These are phyloP conservation scores for Mucor sp. DNA, from an alignment of 371 early-diverging fungal species.

Conservation along the genomic window DNA sequence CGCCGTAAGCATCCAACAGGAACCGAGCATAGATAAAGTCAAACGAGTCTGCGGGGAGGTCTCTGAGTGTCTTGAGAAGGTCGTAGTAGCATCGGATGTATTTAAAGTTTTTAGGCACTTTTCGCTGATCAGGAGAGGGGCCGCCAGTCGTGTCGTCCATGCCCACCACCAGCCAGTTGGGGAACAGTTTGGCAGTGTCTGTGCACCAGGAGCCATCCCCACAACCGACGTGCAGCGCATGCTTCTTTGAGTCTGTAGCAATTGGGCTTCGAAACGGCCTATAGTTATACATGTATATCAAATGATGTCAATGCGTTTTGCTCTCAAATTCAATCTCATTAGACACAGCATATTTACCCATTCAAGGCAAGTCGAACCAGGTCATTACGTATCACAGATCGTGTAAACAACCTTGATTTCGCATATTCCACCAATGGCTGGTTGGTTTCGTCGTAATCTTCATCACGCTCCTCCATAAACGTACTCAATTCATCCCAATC, in stretches of 20 bases:
- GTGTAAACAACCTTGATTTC: neutral
- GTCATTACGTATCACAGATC: slow-evolving; percentile 20
- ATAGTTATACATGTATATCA: neutral
- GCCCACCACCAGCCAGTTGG: slow-evolving; percentile 39
- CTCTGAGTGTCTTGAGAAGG: slow-evolving; percentile 28
- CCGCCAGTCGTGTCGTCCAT: slow-evolving; percentile 35
- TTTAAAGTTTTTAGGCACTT: slow-evolving; percentile 30
- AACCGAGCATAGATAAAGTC: slow-evolving; percentile 42
- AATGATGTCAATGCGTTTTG: neutral
- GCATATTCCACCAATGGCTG: neutral
- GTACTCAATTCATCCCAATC: slow-evolving; percentile 15
- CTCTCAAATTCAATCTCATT: neutral
- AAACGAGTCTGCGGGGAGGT: slow-evolving; percentile 33
- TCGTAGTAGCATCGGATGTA: slow-evolving; percentile 25
- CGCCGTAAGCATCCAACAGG: slow-evolving; percentile 26
- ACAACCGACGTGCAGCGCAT: slow-evolving; percentile 24
- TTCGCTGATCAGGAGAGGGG: slow-evolving; percentile 9
- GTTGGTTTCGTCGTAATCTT: neutral
- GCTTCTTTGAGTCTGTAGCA: neutral
- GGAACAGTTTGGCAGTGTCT: slow-evolving; percentile 30
- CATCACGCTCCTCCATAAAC: neutral
- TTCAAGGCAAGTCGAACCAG: slow-evolving; percentile 40
- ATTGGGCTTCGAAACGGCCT: slow-evolving; percentile 19
- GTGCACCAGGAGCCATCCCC: slow-evolving; percentile 42
- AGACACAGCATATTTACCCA: slow-evolving; percentile 28